These are phyloP conservation scores for Neoboletus brunneissimus DNA, from an alignment of 768 basidiomycete genomes.

Conservation along the genomic window DNA sequence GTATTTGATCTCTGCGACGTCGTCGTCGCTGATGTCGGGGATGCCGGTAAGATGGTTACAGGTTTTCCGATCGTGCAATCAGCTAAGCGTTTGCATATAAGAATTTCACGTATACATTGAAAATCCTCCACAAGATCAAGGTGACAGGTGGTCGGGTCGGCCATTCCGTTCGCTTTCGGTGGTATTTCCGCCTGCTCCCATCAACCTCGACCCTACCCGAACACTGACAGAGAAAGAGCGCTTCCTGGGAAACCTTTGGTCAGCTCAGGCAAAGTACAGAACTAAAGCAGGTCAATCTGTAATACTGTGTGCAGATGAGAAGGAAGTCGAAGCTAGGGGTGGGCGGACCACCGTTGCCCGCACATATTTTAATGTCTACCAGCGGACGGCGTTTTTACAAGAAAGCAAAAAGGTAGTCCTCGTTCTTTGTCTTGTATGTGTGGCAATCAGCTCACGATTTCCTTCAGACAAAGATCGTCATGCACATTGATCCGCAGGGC, in stretches of 20 bases:
- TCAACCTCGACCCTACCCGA: conserved; percentile 63
- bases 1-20: conserved; percentile 83
- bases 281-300: conserved; percentile 72
- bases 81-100: conserved; percentile 31
- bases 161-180: conserved; percentile 77
- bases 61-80: background rate
- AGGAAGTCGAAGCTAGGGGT: conserved; percentile 67
- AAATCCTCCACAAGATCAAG: conserved; percentile 75
- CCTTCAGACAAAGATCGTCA: conserved; percentile 76
- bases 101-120: conserved; percentile 87
- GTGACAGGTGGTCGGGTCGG: conserved; percentile 85
- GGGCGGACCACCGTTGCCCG: conserved; percentile 65
- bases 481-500: conserved; percentile 79
- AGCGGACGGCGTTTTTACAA: conserved; percentile 73
- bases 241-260: conserved; percentile 90
- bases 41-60: conserved; percentile 56
- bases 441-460: conserved; percentile 5
- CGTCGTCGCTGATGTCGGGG: conserved; percentile 81
- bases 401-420: conserved; percentile 71
- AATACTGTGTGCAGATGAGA: conserved; percentile 65
- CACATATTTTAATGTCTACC: conserved; percentile 90
- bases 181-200: conserved; percentile 68
- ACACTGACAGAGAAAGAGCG: conserved; percentile 69
- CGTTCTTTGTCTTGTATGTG: background rate
- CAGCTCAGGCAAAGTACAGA: conserved; percentile 77